Base-by-base conservation (phyloP, 345 rosid species). In the Streptanthus diversifolius region DNA sequence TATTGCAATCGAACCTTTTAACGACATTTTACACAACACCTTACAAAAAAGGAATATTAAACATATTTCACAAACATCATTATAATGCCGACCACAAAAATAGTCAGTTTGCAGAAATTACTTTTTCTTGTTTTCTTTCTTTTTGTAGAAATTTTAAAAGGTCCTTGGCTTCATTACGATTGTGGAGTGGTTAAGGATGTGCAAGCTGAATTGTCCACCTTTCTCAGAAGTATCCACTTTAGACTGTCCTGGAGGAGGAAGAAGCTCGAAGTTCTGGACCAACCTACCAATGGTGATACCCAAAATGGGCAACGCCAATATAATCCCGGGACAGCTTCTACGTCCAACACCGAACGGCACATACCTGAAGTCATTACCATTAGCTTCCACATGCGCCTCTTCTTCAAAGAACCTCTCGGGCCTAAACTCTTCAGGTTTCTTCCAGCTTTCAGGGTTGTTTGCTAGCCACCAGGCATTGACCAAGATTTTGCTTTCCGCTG, bases 401-500 rank as follows among this genome's bases (percentile, higher is more conserved):
- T 93, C 98, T 75, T 93, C 89, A 40, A 93, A 66, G 85, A 93
- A 91, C 90, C 98, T 83, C 84, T 93, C 98, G 0, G 98, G 98
- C 71, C 96, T 82, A 81, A 95, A 95, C 72, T 95, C 93, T 49
- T 95, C 92, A 1, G 99, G 97, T 0, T 81, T 83, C 70, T 88
- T 90, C 99, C 99, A 95, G 39, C 84, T 36, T 6, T 77, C 74
- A 1, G 99, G 99, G 70, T 95, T 88, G 88, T 95, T 95, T 15
- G 96, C 99, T 0, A 95, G 88, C 93, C 95, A 91, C 99, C 99
- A 95, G 0, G 99, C 99, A 13, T 95, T 95, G 12, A 95, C 96
- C 17, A 95, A 59, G 80, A 95, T 88, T 37, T 95, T 95, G 92
- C 98, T 91, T 79, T 95, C 99, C 0, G 99, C 98, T 1, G 98